Evolutionary conservation across 2,329 filamentous ascomycete genomes (phyloP), one percentile per base, ranked within the genome.

Genomic region (Cadophora sp.): DNA sequence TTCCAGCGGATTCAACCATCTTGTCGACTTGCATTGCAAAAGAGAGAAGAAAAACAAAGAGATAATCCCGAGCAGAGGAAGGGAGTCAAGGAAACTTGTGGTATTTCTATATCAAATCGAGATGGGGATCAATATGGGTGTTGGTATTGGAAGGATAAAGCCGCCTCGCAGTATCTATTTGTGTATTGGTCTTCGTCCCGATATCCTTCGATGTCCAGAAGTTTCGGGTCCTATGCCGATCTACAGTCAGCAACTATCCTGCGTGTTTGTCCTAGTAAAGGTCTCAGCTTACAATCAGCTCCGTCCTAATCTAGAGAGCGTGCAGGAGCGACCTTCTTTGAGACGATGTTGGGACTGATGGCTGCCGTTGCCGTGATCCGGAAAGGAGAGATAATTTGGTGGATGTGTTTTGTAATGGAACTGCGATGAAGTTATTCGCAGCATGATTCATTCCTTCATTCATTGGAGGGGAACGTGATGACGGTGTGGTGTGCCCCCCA

Each of bases 1-100:
- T 74, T 37, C 59, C 62, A 34, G 69, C 64, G 58, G 60, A 43
- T 62, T 66, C 43, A 29, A 56, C 58, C 67, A 71, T 72, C 4
- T 68, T 69, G 60, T 69, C 62, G 67, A 53, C 40, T 59, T 16
- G 59, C 40, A 63, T 29, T 51, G 14, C 55, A 64, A n/a, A 50
- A 55, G 58, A 51, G 48, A 58, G 27, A 67, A 26, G 50, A 65
- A 67, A 67, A 72, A 69, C 53, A 65, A 71, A 70, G 56, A 62
- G 16, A 68, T 9, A 59, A 72, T 48, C 37, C 56, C 58, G 62
- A 58, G 34, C 14, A 22, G 56, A 60, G 22, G 31, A 43, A 24
- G 31, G 31, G 34, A 60, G 34, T 60, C n/a, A 11, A 48, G 58
- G 37, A 12, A 43, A 55, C n/a, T 16, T 5, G 50, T 37, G 11